Base-by-base conservation (phyloP, 306 rosid genomes). In the Pyrus betulifolia region DNA sequence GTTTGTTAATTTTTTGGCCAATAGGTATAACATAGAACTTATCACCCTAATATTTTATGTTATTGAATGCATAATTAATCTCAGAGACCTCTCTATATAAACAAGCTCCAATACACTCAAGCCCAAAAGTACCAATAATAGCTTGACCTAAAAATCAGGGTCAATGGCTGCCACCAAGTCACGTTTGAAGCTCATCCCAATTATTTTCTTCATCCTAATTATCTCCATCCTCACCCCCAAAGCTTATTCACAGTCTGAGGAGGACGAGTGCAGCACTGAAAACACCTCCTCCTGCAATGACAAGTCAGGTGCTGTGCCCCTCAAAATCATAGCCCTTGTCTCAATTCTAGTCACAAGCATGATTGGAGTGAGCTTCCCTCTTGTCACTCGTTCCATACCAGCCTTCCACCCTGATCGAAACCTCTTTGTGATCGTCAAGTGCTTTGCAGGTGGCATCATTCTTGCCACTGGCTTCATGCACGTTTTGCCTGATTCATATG, bases 381-480 rank as follows among this genome's bases (percentile, higher is more conserved):
- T 84, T 12, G 22, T 85, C 40, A 75, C 90, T 2, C 87, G 89
- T 22, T 80, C 85, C 4, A 31, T 90, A 38, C 87, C 87, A 0
- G 84, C 89, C 3, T 76, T 92, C n/a, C 87, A 86, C 13, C 97
- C 97, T 0, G 91, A 92, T 19, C 71, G 84, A 58, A 62, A 76
- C 40, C 79, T 87, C 15, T 92, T 92, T 28, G 72, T 86, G 18
- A 78, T 92, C 8, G 84, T 90, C 68, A 90, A 90, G 84, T 81
- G 87, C 72, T 90, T 92, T 1, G 91, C 93, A 0, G 85, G 86
- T 0, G 96, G 96, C 0, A 90, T 90, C 42, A 90, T 92, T 46
- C 88, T 92, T 0, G 93, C 85, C 38, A 92, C 96, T 0, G 92
- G 91, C 1, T 92, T 92, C 89, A 80, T 90, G 96, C 93, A 90